Evolutionary conservation across 2,329 filamentous ascomycete species (phyloP).

Genomic region (Pezicula rhizophila): DNA sequence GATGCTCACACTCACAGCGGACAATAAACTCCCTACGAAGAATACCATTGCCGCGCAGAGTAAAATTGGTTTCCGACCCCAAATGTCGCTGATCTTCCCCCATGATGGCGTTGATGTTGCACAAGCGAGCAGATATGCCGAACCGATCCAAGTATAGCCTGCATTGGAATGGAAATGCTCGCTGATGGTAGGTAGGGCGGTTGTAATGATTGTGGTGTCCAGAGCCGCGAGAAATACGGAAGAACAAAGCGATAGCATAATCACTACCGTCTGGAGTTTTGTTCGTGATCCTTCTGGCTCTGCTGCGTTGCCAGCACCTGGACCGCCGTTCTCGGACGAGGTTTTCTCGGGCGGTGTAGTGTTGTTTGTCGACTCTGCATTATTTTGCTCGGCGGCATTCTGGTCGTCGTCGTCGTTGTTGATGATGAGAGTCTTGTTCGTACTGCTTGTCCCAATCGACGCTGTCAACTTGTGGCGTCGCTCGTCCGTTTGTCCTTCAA

Average conservation of each 20-base stretch:
- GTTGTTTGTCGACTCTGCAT: no score
- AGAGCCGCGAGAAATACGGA: constrained; percentile 28
- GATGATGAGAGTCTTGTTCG: no score
- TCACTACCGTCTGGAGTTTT: constrained; percentile 23
- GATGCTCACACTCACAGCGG: constrained; percentile 40
- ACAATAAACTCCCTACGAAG: constrained; percentile 44
- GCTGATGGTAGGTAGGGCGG: constrained; percentile 54
- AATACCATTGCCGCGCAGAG: constrained; percentile 43
- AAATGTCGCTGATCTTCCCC: constrained; percentile 57
- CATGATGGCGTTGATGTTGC: constrained; percentile 60
- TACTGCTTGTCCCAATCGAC: no score
- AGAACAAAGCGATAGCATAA: constrained; percentile 26
- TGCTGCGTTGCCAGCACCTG: not conserved
- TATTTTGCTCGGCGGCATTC: no score
- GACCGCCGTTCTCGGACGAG: not conserved
- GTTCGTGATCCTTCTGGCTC: constrained; percentile 25
- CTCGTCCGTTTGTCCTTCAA: no score
- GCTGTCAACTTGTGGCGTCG: no score
- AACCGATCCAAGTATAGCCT: constrained; percentile 70
- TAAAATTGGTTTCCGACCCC: constrained; percentile 49
- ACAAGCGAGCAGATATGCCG: constrained; percentile 64
- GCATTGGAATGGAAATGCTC: constrained; percentile 42
- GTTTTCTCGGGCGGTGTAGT: not conserved
- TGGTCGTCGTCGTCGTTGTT: no score
- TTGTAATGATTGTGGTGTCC: constrained; percentile 50